A percentile compares a stretch with the other conserved stretches of the same genome.
phyloP scores from a whole-genome alignment of 441 rosid genomes.

The Rhodomyrtus psidioides region DNA sequence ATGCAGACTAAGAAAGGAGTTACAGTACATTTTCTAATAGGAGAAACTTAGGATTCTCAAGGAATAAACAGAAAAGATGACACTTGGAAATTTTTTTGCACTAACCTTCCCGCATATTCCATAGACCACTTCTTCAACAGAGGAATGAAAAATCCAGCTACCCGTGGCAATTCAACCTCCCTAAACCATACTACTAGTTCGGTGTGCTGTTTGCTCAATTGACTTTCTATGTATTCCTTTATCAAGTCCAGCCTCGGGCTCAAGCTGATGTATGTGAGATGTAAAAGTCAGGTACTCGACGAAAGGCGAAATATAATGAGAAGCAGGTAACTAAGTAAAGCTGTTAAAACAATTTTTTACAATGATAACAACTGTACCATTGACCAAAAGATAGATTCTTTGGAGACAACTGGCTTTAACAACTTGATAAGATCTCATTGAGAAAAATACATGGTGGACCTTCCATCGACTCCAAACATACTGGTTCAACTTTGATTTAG shows the following conservation, averaged over 20 bases:
- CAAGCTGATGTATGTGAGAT: conserved; percentile 31
- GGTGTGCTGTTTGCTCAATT: conserved; percentile 30
- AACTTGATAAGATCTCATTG: background rate
- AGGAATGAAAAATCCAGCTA: conserved; percentile 47
- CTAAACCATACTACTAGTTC: conserved; percentile 55
- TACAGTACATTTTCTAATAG: background rate
- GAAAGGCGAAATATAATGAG: background rate
- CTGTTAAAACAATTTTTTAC: background rate
- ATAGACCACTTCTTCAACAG: conserved; percentile 61
- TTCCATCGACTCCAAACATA: background rate
- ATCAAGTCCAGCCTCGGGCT: conserved; percentile 29
- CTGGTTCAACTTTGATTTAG: background rate
- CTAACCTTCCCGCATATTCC: conserved; percentile 77
- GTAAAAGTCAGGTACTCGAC: background rate
- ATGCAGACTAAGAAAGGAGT: background rate
- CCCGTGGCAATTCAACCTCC: conserved; percentile 44
- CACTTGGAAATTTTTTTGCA: background rate
- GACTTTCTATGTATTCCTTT: conserved; percentile 37
- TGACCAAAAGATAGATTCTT: background rate
- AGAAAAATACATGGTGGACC: background rate
- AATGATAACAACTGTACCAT: background rate
- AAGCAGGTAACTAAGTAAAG: background rate
- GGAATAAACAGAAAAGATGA: background rate
- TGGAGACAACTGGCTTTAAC: background rate
- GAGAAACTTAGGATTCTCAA: background rate